A percentile compares a stretch with the other conserved stretches of the same genome.
phyloP scores from a whole-genome alignment of 1,139 yeast genomes.

The Protomyces inundatus region DNA sequence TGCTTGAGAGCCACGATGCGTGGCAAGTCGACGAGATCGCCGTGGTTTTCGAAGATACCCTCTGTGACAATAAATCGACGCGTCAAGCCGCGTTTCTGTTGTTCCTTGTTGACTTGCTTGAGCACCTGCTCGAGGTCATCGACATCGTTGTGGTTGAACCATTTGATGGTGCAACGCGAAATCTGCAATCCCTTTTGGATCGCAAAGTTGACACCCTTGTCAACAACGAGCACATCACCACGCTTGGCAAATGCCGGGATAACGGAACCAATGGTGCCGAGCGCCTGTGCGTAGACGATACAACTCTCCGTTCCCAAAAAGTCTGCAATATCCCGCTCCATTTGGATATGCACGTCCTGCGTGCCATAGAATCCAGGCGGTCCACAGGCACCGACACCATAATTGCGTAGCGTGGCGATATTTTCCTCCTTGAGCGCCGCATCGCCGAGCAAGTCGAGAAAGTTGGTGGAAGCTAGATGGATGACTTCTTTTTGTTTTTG shows the following conservation, averaged over 20 bases:
- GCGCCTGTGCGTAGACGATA: constrained; percentile 89
- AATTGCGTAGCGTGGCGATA: constrained; percentile 52
- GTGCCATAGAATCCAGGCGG: constrained; percentile 98
- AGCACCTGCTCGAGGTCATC: constrained; percentile 70
- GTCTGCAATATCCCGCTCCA: constrained; percentile 68
- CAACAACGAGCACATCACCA: constrained; percentile 89
- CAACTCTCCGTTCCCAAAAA: constrained; percentile 74
- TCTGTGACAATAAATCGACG: constrained; percentile 89
- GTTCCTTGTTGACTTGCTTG: constrained; percentile 46
- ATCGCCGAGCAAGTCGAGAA: constrained; percentile 55
- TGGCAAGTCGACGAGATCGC: constrained; percentile 72
- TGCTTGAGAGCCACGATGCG: constrained; percentile 68
- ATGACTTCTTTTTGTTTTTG: constrained; percentile 32
- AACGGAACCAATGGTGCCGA: constrained; percentile 90
- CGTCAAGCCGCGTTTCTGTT: constrained; percentile 51
- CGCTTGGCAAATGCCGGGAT: constrained; percentile 91
- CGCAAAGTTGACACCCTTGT: constrained; percentile 68
- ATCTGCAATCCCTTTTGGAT: constrained; percentile 84
- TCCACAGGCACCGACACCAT: constrained; percentile 98
- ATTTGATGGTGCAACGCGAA: constrained; percentile 75
- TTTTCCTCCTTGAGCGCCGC: constrained; percentile 53
- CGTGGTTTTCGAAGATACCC: constrained; percentile 75
- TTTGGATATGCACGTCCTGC: constrained; percentile 80
- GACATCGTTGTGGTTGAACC: constrained; percentile 81
- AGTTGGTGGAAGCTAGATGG: constrained; percentile 48